Conservation (phyloP, 75 land plant genomes). For the Adiantum capillusveneris region DNA sequence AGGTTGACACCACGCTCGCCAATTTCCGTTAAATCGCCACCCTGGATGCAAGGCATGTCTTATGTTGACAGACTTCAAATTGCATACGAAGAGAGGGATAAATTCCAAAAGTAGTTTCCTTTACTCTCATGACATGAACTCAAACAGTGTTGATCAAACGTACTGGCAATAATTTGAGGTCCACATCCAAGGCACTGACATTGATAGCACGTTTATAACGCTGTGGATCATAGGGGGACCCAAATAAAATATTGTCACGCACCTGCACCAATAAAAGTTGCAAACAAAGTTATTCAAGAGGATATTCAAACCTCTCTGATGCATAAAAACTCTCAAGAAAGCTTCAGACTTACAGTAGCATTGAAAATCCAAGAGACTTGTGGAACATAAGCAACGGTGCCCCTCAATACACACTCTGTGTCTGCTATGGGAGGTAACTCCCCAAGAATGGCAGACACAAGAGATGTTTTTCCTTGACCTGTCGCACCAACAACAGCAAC, state of each 20-base stretch:
- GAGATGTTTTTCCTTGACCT: slow-evolving; percentile 97
- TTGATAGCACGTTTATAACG: slow-evolving; percentile 64
- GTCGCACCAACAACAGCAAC: slow-evolving; percentile 93
- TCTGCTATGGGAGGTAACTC: slow-evolving; percentile 59
- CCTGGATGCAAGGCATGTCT: slow-evolving; percentile 26
- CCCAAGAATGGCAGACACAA: slow-evolving; percentile 89
- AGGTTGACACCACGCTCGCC: slow-evolving; percentile 97
- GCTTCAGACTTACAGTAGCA: slow-evolving; percentile 82
- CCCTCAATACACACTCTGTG: slow-evolving; percentile 48
- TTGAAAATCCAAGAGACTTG: slow-evolving; percentile 99
- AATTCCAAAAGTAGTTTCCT: too few species aligned
- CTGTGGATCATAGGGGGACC: slow-evolving; percentile 47
- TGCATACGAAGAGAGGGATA: too few species aligned
- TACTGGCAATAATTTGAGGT: slow-evolving; percentile 79
- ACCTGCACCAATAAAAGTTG: slow-evolving; percentile 48
- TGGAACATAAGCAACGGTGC: slow-evolving; percentile 91
- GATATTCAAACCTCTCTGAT: neutral
- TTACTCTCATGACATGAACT: too few species aligned
- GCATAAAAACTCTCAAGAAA: too few species aligned
- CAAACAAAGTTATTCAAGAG: neutral
- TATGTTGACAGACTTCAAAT: neutral
- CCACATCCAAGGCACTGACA: slow-evolving; percentile 71
- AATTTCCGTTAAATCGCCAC: slow-evolving; percentile 91
- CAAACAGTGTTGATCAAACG: too few species aligned
- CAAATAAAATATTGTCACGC: slow-evolving; percentile 94